Evolutionary conservation across 2,329 filamentous ascomycete species (phyloP).

Genomic region (Diplodia scrobiculata): DNA sequence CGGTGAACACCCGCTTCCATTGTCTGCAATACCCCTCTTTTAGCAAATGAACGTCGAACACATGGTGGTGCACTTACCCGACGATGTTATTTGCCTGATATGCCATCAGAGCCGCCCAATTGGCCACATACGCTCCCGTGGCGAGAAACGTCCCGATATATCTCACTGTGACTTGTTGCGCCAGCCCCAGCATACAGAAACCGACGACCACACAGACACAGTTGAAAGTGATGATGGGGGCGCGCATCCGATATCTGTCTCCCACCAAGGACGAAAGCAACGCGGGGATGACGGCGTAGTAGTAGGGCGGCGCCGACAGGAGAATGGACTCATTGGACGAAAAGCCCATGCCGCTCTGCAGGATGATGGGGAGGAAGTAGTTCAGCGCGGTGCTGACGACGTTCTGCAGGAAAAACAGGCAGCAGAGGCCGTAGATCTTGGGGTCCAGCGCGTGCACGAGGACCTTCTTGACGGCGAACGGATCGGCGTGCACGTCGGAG

Average conservation of each 20-base stretch:
- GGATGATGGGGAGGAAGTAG: constrained; percentile 67
- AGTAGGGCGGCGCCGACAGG: constrained; percentile 68
- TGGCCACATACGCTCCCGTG: constrained; percentile 68
- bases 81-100: constrained; percentile 64
- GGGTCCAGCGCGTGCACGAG: constrained; percentile 59
- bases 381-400: constrained; percentile 65
- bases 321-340: constrained; percentile 54
- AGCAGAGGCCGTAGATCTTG: constrained; percentile 67
- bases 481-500: constrained; percentile 60
- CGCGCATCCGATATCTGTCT: constrained; percentile 62
- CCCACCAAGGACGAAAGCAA: constrained; percentile 64
- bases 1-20: constrained; percentile 66
- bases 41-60: constrained; percentile 34
- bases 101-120: constrained; percentile 67
- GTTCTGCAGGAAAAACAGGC: constrained; percentile 68
- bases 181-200: constrained; percentile 67
- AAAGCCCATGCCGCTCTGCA: constrained; percentile 54
- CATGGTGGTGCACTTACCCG: constrained; percentile 35
- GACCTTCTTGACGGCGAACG: constrained; percentile 59
- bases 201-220: constrained; percentile 62
- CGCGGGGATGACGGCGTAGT: constrained; percentile 66
- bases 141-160: constrained; percentile 67
- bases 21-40: constrained; percentile 47
- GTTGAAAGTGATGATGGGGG: constrained; percentile 67
- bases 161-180: constrained; percentile 60